phyloP scores from a whole-genome alignment of 768 basidiomycete genomes.

The Lentinus tigrinus region DNA sequence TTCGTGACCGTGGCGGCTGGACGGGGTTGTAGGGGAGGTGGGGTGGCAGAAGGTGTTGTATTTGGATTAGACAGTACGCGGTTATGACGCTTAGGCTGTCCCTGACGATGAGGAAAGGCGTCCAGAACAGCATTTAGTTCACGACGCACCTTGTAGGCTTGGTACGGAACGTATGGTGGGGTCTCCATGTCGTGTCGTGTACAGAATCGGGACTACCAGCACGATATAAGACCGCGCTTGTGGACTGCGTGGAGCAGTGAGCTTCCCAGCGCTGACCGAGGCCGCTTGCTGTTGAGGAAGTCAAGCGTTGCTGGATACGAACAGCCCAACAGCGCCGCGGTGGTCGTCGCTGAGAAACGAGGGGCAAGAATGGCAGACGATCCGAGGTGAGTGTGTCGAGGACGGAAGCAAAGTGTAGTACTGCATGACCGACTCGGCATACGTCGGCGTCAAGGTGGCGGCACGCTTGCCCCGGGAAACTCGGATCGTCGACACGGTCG shows the following conservation, averaged over 20 bases:
- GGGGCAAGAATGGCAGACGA: background rate
- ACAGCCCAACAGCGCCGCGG: no score
- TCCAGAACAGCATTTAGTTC: background rate
- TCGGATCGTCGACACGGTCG: background rate
- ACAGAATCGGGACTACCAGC: background rate
- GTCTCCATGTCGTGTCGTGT: conserved; percentile 23
- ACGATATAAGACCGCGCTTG: background rate
- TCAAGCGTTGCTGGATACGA: background rate
- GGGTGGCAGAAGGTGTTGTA: conserved; percentile 1
- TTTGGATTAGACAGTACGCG: conserved; percentile 35
- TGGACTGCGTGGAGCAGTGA: conserved; percentile 13
- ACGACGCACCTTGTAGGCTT: conserved; percentile 44
- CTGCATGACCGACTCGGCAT: background rate
- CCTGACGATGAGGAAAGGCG: background rate
- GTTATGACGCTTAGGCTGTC: conserved; percentile 49
- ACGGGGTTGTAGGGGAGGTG: background rate
- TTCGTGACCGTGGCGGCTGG: conserved; percentile 7
- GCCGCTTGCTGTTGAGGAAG: conserved; percentile 6
- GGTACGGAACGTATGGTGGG: conserved; percentile 44
- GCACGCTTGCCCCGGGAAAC: background rate
- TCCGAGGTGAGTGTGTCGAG: background rate
- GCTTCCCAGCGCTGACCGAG: conserved; percentile 8
- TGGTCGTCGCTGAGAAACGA: no score
- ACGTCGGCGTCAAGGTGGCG: background rate
- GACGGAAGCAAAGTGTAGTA: background rate